A percentile compares a stretch with the other conserved stretches of the same genome.
These are phyloP conservation scores for Trichoderma guizhouense DNA, from an alignment of 2,329 filamentous ascomycete species.

Conservation along the genomic window DNA sequence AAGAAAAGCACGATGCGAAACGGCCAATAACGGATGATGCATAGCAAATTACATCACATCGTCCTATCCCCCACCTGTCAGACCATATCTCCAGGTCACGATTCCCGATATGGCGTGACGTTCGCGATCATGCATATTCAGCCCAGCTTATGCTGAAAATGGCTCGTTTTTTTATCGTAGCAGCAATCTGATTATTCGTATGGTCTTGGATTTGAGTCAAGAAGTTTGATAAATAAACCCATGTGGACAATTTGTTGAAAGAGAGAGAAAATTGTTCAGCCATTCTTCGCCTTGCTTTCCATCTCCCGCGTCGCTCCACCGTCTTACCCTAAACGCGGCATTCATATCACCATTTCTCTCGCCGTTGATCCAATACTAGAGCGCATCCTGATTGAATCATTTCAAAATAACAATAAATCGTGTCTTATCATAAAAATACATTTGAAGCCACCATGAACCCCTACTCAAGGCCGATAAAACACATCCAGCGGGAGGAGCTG, in stretches of 20 bases:
- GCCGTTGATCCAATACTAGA: background rate
- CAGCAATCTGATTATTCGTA: background rate
- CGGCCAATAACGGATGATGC: background rate
- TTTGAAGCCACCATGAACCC: background rate
- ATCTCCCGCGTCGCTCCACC: background rate
- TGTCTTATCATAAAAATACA: background rate
- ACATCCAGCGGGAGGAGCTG: constrained; percentile 67
- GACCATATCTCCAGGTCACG: constrained; percentile 2
- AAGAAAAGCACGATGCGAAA: background rate
- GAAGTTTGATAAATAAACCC: background rate
- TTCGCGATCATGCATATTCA: constrained; percentile 2
- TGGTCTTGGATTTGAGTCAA: too few relatives aligned
- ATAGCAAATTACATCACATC: constrained; percentile 10
- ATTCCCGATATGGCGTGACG: constrained; percentile 15
- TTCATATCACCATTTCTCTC: background rate
- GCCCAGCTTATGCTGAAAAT: constrained; percentile 2
- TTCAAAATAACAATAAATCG: background rate
- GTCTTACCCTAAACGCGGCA: background rate
- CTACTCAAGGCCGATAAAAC: constrained; percentile 43
- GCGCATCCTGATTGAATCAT: too few relatives aligned
- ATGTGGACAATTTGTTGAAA: background rate
- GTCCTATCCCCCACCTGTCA: constrained; percentile 6
- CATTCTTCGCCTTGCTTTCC: background rate
- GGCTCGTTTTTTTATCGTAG: background rate
- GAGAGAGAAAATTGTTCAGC: background rate